Conservation (phyloP, 768 basidiomycete species). For the Panaeolus papilionaceus region DNA sequence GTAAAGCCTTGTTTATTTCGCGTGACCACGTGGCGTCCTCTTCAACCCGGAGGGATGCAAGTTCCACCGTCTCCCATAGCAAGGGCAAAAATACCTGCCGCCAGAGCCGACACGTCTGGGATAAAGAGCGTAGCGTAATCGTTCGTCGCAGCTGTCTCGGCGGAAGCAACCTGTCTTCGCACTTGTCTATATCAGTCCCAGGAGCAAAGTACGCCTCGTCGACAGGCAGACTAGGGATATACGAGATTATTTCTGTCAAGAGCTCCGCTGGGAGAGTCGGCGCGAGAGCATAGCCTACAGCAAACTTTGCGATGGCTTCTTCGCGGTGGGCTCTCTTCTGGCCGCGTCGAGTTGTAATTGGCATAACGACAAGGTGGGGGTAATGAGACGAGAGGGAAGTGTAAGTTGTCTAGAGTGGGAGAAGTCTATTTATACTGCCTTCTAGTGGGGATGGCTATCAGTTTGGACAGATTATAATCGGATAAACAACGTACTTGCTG, state of each 20-base stretch:
- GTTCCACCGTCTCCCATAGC: not conserved
- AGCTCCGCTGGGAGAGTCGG: not conserved
- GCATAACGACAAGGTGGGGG: not conserved
- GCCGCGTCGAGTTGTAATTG: not conserved
- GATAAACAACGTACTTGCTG: no score
- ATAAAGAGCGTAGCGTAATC: not conserved
- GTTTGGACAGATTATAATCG: no score
- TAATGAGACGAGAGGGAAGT: no score
- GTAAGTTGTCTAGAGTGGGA: no score
- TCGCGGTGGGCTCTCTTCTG: not conserved
- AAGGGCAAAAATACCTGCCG: not conserved
- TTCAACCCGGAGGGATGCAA: not conserved
- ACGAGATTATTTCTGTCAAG: not conserved
- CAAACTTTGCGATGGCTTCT: not conserved
- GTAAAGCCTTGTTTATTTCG: not conserved
- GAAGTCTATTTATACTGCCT: no score
- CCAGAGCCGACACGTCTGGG: not conserved
- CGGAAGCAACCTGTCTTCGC: not conserved
- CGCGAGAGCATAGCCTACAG: not conserved
- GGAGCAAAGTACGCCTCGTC: not conserved
- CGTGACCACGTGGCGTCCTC: not conserved
- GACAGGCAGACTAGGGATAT: not conserved
- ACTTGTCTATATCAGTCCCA: not conserved
- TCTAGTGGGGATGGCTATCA: no score
- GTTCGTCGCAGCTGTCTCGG: not conserved